Evolutionary conservation across 768 basidiomycete genomes (phyloP), one percentile per base, ranked within the genome.

Genomic region (Terana coerulea): DNA sequence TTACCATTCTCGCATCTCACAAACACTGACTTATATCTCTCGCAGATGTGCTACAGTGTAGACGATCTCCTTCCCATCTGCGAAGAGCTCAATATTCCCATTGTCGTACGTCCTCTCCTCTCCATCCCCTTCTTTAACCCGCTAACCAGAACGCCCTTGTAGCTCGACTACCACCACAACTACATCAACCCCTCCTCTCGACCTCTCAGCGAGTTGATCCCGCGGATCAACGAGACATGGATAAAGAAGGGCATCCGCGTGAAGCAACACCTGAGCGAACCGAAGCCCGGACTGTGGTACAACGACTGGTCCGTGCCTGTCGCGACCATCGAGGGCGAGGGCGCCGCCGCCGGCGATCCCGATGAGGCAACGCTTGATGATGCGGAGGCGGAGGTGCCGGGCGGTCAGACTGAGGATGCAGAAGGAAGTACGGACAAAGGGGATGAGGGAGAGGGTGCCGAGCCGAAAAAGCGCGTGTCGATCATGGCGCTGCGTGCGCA

Each of bases 191-290:
- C 88, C 1, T 58, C 56, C n/a, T 52, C 44, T 12, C 47, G 51
- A 7, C 60, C 61, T 5, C 79, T 83, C 1, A 66, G 73, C 0
- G 76, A 74, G 25, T 86, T 95, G 55, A 89, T 95, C 30, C 73
- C 77, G n/a, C 75, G 82, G 21, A 83, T 91, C 52, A 83, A 86
- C 52, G 78, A 75, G 12, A 89, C 88, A 26, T 98, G 89, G 76
- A 65, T 69, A 25, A 74, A 75, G 37, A 83, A 89, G 11, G 86
- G 89, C 6, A 95, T 98, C 54, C 78, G 73, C 31, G 88, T 91
- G 5, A 98, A 97, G 69, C 94, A 95, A 63, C 95, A 98, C 68
- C 78, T 95, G 10, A 92, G 88, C 43, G 91, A 94, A 60, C 83
- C 87, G n/a, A 74, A 92, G n/a, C 79, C 83, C 1, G 92, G 93